Percentiles rank a stretch among this genome's conserved stretches.
Evolutionary conservation across 306 rosid species (phyloP).

Genomic region (Quercus engelmannii): DNA sequence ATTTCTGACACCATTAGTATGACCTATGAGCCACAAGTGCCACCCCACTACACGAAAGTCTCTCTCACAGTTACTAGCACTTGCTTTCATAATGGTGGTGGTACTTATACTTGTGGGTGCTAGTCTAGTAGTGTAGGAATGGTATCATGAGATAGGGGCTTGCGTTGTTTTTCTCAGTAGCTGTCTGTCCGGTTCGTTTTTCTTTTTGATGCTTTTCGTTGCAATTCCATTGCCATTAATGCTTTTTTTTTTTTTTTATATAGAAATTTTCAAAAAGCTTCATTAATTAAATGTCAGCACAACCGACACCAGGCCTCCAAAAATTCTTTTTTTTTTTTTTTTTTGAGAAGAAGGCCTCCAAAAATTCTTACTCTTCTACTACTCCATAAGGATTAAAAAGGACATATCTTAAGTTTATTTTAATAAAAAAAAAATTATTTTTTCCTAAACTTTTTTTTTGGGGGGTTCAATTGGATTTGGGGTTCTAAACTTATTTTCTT

Average conservation of each 20-base stretch:
- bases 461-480: no score
- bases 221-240: conserved; percentile 33
- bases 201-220: conserved; percentile 10
- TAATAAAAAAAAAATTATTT: no score
- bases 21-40: background rate
- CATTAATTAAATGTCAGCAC: conserved; percentile 17
- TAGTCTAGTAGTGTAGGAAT: background rate
- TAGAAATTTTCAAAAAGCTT: conserved; percentile 13
- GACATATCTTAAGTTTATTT: no score
- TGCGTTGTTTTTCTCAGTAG: background rate
- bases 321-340: background rate
- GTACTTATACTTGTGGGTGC: conserved; percentile 30
- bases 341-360: no score
- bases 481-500: background rate
- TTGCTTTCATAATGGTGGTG: background rate
- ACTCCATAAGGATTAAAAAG: no score
- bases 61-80: background rate
- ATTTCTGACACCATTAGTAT: background rate
- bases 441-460: no score
- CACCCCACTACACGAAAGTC: background rate
- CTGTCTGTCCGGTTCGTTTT: conserved; percentile 17
- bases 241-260: background rate
- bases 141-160: background rate
- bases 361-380: background rate
- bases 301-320: conserved; percentile 9